Evolutionary conservation across 2,329 filamentous ascomycete genomes (phyloP).

Genomic region (Botryosphaeria dothidea): DNA sequence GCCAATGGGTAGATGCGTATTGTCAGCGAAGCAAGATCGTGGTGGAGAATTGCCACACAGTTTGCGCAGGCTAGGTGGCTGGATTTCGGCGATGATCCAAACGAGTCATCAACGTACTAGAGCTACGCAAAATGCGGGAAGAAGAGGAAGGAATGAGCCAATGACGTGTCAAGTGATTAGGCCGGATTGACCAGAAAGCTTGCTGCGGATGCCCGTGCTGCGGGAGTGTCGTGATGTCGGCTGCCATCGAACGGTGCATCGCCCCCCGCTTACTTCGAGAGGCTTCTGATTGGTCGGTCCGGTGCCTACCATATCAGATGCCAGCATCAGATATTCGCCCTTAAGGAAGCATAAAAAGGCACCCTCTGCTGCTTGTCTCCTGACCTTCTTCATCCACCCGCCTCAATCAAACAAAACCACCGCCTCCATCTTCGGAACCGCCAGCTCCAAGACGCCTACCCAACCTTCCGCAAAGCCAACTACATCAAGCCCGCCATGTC

Average conservation of each 20-base stretch:
- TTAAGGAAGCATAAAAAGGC: constrained; percentile 9
- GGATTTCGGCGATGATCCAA: not conserved
- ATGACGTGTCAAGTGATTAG: not conserved
- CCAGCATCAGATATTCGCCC: constrained; percentile 15
- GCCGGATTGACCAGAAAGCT: not conserved
- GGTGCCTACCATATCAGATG: constrained; percentile 10
- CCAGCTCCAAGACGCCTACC: too few species aligned
- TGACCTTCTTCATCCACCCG: not conserved
- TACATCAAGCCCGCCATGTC: constrained; percentile 31
- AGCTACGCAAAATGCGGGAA: not conserved
- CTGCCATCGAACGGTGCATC: constrained; percentile 9
- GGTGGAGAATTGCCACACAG: constrained; percentile 2
- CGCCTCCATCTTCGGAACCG: not conserved
- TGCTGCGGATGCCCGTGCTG: constrained; percentile 8
- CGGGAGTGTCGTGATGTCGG: constrained; percentile 12
- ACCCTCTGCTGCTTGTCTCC: not conserved
- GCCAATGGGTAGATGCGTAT: not conserved
- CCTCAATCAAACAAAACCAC: not conserved
- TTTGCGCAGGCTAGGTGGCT: not conserved
- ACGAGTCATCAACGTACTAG: constrained; percentile 1
- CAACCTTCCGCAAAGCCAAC: not conserved
- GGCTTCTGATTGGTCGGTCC: constrained; percentile 1
- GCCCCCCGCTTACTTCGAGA: constrained; percentile 13
- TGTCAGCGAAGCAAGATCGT: not conserved
- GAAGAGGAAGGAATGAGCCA: not conserved